These are phyloP conservation scores for Ascochyta koolunga DNA, from an alignment of 2,329 filamentous ascomycete species.

Conservation along the genomic window DNA sequence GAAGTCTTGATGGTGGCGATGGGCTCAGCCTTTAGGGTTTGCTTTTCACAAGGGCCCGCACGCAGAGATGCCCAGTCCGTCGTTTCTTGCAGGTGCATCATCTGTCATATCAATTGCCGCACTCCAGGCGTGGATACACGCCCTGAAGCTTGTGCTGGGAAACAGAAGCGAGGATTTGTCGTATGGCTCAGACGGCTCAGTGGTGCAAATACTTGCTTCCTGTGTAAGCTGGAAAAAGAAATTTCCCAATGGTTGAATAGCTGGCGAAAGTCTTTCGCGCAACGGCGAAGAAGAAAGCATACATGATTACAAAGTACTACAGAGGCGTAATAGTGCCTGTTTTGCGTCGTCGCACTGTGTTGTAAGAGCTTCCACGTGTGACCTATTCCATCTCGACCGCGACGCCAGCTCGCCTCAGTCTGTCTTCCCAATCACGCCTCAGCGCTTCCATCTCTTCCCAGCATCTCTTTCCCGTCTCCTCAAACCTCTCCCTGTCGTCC, in stretches of 20 bases:
- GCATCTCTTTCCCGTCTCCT: conserved; percentile 63
- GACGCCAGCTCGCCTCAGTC: conserved; percentile 46
- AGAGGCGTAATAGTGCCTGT: background rate
- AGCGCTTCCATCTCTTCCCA: conserved; percentile 77
- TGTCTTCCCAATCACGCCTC: conserved; percentile 66
- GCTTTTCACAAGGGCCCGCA: background rate
- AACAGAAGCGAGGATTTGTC: no score
- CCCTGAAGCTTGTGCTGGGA: no score
- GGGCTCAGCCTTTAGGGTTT: background rate
- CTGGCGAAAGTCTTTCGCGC: background rate
- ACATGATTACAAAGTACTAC: conserved; percentile 1
- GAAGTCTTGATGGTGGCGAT: conserved; percentile 2
- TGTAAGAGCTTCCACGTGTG: background rate
- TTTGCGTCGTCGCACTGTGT: background rate
- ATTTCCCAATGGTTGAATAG: background rate
- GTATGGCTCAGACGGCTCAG: no score
- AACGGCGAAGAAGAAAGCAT: background rate
- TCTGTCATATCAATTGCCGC: no score
- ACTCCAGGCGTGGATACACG: no score
- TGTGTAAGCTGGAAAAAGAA: background rate
- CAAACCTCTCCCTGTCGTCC: conserved; percentile 66
- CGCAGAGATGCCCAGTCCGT: conserved; percentile 6
- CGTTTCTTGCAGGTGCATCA: background rate
- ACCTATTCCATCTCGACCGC: conserved; percentile 41
- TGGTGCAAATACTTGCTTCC: background rate